A percentile compares a stretch with the other conserved stretches of the same genome.
phyloP scores from a whole-genome alignment of 208 protist genomes.

The Crithidia bombi region DNA sequence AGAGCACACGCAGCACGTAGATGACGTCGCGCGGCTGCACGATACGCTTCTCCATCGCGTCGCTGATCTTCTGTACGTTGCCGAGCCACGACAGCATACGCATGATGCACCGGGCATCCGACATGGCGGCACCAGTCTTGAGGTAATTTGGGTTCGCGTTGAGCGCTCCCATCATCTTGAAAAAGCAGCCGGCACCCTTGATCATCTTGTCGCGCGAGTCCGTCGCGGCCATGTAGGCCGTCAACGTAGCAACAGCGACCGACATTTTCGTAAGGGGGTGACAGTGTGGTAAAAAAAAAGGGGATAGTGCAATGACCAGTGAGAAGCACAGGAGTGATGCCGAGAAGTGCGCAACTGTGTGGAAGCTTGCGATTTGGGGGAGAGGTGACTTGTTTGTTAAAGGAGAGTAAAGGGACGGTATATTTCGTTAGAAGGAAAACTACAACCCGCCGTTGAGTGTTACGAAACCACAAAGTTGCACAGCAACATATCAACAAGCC shows the following conservation, averaged over 20 bases:
- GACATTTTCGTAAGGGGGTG: conserved; percentile 24
- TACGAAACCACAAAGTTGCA: too few relatives aligned
- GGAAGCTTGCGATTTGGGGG: too few relatives aligned
- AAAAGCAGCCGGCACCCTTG: conserved; percentile 72
- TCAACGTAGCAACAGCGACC: conserved; percentile 38
- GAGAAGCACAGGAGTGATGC: neutral
- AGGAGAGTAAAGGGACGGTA: too few relatives aligned
- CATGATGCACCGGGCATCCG: conserved; percentile 71
- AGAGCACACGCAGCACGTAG: conserved; percentile 65
- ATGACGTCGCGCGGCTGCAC: conserved; percentile 61
- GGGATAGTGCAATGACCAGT: neutral
- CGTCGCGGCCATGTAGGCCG: conserved; percentile 56
- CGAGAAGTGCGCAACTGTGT: too few relatives aligned
- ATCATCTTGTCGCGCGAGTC: conserved; percentile 84
- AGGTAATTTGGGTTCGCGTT: conserved; percentile 45
- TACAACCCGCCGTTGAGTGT: too few relatives aligned
- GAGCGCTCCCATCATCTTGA: conserved; percentile 59
- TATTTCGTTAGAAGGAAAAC: too few relatives aligned
- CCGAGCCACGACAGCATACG: conserved; percentile 70
- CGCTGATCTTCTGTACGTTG: conserved; percentile 67
- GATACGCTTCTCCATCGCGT: conserved; percentile 52
- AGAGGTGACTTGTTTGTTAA: too few relatives aligned
- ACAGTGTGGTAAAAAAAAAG: conserved; percentile 5
- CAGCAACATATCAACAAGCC: too few relatives aligned
- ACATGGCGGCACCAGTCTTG: conserved; percentile 61